Percentiles rank a stretch among this genome's conserved stretches.
Conservation (phyloP, 106 monocot genomes). For the Dactylorhiza incarnata region DNA sequence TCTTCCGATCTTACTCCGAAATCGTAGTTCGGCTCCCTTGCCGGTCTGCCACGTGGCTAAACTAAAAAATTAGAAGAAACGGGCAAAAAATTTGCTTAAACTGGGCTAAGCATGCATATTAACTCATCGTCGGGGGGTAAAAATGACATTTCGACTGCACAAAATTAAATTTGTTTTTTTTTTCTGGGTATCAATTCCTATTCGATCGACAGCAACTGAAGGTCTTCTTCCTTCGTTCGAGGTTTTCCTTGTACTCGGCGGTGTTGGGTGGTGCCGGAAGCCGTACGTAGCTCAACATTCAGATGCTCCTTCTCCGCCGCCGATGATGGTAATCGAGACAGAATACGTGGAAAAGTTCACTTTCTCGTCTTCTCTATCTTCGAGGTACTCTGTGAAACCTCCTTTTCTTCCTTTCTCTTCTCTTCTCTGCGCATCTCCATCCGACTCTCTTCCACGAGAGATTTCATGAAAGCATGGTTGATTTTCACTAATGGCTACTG, state of each 20-base stretch:
- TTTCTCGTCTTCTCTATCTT: not conserved
- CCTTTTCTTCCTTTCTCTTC: not conserved
- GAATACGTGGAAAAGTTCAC: not conserved
- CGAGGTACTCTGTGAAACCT: conserved; percentile 5
- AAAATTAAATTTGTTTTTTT: not conserved
- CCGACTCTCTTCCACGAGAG: not conserved
- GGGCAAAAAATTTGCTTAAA: too few relatives aligned
- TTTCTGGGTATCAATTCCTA: not conserved
- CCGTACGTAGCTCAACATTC: not conserved
- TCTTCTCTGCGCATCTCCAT: not conserved
- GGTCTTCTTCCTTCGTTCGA: not conserved
- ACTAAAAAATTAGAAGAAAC: too few relatives aligned
- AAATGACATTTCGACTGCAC: not conserved
- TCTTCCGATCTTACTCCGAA: too few relatives aligned
- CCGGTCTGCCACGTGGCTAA: too few relatives aligned
- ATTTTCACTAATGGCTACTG: not conserved
- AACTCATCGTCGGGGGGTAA: not conserved
- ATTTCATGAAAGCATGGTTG: not conserved
- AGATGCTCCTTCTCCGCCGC: not conserved
- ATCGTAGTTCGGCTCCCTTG: too few relatives aligned
- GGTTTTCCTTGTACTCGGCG: not conserved
- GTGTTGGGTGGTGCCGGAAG: not conserved
- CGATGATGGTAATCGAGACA: conserved; percentile 1
- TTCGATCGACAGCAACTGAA: not conserved
- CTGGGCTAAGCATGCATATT: not conserved